phyloP scores from a whole-genome alignment of 257 asterid species.

The Nicotiana sylvestris region DNA sequence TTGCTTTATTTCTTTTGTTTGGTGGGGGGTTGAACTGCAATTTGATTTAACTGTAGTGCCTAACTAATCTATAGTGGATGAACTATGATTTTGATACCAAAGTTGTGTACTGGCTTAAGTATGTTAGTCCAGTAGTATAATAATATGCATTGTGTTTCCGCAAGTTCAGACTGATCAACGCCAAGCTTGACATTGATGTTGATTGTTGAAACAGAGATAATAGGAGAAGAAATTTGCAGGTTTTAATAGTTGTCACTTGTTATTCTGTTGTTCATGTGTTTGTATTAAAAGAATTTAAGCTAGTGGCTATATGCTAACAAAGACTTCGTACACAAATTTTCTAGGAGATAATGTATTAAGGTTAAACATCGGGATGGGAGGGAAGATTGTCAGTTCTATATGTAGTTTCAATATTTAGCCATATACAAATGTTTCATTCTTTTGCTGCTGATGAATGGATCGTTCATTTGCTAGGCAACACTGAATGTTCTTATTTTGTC shows the following conservation, averaged over 20 bases:
- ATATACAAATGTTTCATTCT: not conserved
- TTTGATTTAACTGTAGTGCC: not conserved
- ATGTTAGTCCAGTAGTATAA: not conserved
- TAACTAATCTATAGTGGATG: not conserved
- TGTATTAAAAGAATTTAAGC: not conserved
- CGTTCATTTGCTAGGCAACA: not conserved
- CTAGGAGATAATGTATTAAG: not conserved
- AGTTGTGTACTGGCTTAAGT: not conserved
- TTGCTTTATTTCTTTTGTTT: not conserved
- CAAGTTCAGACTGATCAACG: not conserved
- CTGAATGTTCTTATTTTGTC: not conserved
- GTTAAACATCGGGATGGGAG: not conserved
- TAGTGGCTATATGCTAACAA: not conserved
- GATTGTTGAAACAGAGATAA: not conserved
- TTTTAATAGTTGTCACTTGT: not conserved
- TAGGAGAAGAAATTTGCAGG: not conserved
- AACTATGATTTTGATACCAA: not conserved
- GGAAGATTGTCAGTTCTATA: not conserved
- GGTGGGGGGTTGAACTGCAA: not conserved
- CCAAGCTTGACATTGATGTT: not conserved
- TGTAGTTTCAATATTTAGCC: not conserved
- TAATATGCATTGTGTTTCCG: not conserved
- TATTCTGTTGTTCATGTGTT: not conserved
- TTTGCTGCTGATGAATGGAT: not conserved
- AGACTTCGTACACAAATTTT: not conserved